A percentile compares a stretch with the other conserved stretches of the same genome.
phyloP scores from a whole-genome alignment of 2,329 filamentous ascomycete genomes.

The Phaeosphaeriaceae sp. region DNA sequence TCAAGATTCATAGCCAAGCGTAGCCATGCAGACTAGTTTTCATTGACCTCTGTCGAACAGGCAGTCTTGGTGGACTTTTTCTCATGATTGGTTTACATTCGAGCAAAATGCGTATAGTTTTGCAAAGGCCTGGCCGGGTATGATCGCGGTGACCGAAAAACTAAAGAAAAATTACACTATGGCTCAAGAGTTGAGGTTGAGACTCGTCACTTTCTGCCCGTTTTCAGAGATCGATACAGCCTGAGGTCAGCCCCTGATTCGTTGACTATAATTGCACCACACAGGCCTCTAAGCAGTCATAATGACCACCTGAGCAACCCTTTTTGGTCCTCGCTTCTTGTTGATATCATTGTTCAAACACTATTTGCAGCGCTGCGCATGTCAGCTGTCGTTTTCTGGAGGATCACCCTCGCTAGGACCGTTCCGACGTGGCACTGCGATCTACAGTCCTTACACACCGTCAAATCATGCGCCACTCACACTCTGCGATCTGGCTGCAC shows the following conservation, averaged over 20 bases:
- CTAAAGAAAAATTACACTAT: background rate
- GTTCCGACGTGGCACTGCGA: background rate
- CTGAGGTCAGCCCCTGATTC: slow-evolving; percentile 11
- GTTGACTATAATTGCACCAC: background rate
- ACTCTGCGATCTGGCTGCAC: no score
- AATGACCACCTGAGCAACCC: slow-evolving; percentile 7
- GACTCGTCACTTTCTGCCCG: slow-evolving; percentile 16
- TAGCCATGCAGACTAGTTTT: background rate
- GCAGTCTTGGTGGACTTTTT: no score
- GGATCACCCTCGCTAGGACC: background rate
- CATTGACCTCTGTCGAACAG: no score
- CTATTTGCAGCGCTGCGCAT: background rate
- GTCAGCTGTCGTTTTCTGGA: background rate
- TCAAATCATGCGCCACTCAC: background rate
- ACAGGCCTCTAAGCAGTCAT: background rate
- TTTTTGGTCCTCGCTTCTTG: background rate
- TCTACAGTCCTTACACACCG: background rate
- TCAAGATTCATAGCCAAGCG: background rate
- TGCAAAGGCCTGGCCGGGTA: background rate
- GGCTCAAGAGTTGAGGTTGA: slow-evolving; percentile 3
- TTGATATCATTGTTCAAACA: no score
- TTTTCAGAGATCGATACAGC: slow-evolving; percentile 2
- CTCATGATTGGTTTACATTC: no score
- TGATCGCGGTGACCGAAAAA: background rate
- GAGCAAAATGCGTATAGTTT: no score